Conservation (phyloP, 106 monocot genomes). For the Acanthochlamys bracteata region DNA sequence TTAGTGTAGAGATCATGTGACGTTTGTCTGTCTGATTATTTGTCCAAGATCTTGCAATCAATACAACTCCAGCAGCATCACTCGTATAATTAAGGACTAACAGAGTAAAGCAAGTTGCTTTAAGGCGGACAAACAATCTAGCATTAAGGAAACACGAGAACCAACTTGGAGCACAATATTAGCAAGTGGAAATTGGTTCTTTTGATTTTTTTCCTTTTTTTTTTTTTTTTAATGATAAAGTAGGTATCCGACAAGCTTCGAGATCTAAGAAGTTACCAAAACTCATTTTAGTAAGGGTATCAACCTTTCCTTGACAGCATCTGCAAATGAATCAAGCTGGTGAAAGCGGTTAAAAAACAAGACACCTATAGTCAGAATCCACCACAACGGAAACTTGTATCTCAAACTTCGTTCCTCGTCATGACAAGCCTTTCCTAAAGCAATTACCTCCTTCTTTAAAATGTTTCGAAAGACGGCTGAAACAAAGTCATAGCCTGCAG, state of each 20-base stretch:
- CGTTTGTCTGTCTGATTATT: not conserved
- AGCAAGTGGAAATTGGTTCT: no score
- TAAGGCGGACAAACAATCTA: no score
- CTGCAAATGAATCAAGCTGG: conserved; percentile 16
- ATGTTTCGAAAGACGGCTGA: conserved; percentile 66
- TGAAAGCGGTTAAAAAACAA: not conserved
- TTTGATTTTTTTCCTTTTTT: conserved; percentile 46
- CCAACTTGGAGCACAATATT: no score
- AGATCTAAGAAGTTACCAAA: no score
- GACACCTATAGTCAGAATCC: not conserved
- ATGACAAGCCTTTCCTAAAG: conserved; percentile 58
- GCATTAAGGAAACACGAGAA: no score
- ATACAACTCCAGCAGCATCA: not conserved
- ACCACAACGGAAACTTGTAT: conserved; percentile 63
- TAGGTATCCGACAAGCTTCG: no score
- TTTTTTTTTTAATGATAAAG: conserved; percentile 42
- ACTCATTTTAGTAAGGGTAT: no score
- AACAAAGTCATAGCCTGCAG: conserved; percentile 42
- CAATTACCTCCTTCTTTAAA: conserved; percentile 71
- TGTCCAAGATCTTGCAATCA: not conserved
- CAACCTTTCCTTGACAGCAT: conserved; percentile 63
- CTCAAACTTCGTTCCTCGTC: conserved; percentile 65
- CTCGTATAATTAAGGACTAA: not conserved
- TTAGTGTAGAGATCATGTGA: not conserved
- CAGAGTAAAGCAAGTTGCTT: not conserved